Evolutionary conservation across 2,329 filamentous ascomycete species (phyloP), one percentile per base, ranked within the genome.

Genomic region (Cryphonectria carpinicola): DNA sequence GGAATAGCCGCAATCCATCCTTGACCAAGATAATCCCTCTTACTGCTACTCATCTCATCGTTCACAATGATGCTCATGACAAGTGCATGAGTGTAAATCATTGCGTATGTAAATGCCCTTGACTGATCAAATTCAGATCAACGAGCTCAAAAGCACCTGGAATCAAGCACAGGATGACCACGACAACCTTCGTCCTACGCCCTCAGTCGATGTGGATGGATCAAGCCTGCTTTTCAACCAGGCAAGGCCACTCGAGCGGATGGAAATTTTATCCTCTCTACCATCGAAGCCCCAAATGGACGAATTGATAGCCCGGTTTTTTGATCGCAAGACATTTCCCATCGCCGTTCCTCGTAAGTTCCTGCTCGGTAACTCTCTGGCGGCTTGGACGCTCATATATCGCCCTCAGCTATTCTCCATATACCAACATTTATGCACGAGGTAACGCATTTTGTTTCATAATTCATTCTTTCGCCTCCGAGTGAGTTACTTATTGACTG

Each of bases 401-500:
- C 54, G 5, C 2, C 25, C 4, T 77, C 32, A 75, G 80, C 46
- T 43, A 78, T 81, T 65, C 74, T 82, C 11, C 81, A 83, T 71
- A 84, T 84, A 2, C 84, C 84, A 4, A 86, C 85, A 3, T 87
- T 87, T 68, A 84, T 86, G 75, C 80, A 78, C 69, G 76, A 37
- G 37, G 37, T 37, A 37, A 28, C 28, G 28, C 28, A 28, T 28
- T 37, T 10, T 37, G 37, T 37, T 37, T 37, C 10, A 37, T 37
- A 7, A 37, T 37, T 1, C 37, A 10, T 37, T 37, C 37, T 37
- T 7, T 37, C 3, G 6, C 37, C 5, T 10, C 1, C 7, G 37
- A 37, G 37, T 37, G 37, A 10, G 1, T 37, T 4, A 37, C 4
- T 1, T 6, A 37, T 37, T 37, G 37, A 37, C 37, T 10, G 1